Percentiles rank a stretch among this genome's conserved stretches.
Evolutionary conservation across 83 land plant genomes (phyloP).

Genomic region (Isoetes engelmannii): DNA sequence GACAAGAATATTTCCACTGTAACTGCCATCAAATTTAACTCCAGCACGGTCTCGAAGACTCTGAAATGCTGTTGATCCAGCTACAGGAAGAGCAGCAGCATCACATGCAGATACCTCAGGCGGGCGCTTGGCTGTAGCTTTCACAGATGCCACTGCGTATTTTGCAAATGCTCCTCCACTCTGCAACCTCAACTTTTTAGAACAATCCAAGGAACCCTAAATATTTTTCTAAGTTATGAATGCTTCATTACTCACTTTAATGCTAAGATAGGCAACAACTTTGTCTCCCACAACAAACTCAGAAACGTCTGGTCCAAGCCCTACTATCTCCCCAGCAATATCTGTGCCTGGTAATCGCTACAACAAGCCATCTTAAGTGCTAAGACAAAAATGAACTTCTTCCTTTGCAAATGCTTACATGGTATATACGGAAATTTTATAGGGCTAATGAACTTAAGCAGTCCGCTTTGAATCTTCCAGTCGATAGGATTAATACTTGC

Average conservation of each 20-base stretch:
- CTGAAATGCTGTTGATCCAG: conserved; percentile 43
- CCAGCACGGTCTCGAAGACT: conserved; percentile 28
- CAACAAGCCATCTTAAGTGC: too few species aligned
- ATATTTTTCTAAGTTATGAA: too few species aligned
- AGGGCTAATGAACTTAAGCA: conserved; percentile 42
- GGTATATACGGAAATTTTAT: conserved; percentile 59
- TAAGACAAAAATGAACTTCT: too few species aligned
- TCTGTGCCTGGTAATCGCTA: conserved; percentile 50
- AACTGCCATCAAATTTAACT: conserved; percentile 36
- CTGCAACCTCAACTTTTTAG: too few species aligned
- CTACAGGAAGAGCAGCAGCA: conserved; percentile 40
- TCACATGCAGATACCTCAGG: conserved; percentile 30
- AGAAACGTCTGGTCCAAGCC: conserved; percentile 43
- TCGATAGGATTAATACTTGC: conserved; percentile 52
- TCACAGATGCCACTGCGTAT: conserved; percentile 34
- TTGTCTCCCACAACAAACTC: conserved; percentile 52
- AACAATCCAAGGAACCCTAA: too few species aligned
- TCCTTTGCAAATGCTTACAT: too few species aligned
- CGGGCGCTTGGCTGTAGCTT: conserved; percentile 39
- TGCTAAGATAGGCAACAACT: conserved; percentile 33
- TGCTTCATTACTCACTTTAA: too few species aligned
- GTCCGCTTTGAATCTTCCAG: conserved; percentile 66
- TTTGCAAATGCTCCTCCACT: conserved; percentile 46
- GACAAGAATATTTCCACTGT: conserved; percentile 34
- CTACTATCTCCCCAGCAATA: conserved; percentile 57